Base-by-base conservation (phyloP, 1,284 basidiomycete genomes). In the Pterula multifida region DNA sequence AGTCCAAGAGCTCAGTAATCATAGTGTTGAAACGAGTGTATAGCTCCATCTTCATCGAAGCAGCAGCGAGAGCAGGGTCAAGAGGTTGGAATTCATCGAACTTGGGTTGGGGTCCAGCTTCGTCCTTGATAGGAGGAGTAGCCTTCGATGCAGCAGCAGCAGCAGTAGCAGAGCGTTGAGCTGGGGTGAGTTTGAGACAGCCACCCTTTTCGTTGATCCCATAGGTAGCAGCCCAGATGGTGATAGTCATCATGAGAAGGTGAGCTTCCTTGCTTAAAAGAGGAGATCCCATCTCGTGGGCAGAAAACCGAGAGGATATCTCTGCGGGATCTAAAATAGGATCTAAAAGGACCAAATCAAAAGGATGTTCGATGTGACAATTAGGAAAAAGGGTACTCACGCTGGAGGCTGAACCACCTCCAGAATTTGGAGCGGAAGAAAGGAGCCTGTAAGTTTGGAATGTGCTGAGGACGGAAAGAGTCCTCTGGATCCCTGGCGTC, bases 381-480 rank as follows among this genome's bases (percentile, higher is more conserved):
- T 63, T 47, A 60, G 61, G 58, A n/a, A 63, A 61, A 9, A 53
- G 61, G 45, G 56, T 3, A 68, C 76, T 65, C 61, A 92, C 90
- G 78, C 62, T 93, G 90, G 24, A 90, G 69, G 53, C 81, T 77
- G 59, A 93, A 88, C 63, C 82, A 78, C 24, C 73, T 71, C 71
- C 89, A 94, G 64, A 93, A 94, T 0, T 79, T 69, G 1, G 89
- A 91, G 36, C 72, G 70, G 62, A 93, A 90, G 63, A 94, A 93
- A 52, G 85, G 79, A 6, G 75, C 71, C 26, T 80, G 78, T 36
- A 93, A 73, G 39, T 75, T 74, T 1, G 90, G 87, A 36, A 90
- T 85, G 45, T 68, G 68, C 53, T 66, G 72, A 11, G 67, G 65
- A 11, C 63, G 59, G 50, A 63, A 66, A 1, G 68, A 56, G 25